Percentiles rank a stretch among this genome's conserved stretches.
Evolutionary conservation across 257 asterid species (phyloP).

Genomic region (Hygrophila difformis): DNA sequence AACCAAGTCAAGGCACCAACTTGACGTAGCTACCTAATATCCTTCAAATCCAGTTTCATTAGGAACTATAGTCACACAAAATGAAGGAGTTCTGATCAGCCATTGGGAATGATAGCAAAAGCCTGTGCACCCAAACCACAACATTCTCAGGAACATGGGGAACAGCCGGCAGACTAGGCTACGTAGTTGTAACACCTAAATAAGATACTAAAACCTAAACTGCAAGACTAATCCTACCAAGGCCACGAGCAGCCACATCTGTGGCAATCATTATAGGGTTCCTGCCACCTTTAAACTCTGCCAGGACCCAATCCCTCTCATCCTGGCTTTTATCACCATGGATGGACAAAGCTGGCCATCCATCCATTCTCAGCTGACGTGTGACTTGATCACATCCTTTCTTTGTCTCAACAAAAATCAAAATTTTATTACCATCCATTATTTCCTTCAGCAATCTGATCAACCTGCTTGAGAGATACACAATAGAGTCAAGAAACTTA

Average conservation of each 20-base stretch:
- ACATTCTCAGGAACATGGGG: conserved; percentile 50
- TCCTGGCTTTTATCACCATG: conserved; percentile 93
- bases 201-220: conserved; percentile 46
- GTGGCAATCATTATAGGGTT: conserved; percentile 92
- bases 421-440: conserved; percentile 80
- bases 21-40: conserved; percentile 8
- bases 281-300: conserved; percentile 83
- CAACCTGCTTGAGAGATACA: conserved; percentile 40
- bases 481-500: conserved; percentile 17
- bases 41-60: conserved; percentile 16
- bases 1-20: no score
- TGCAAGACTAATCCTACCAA: conserved; percentile 78
- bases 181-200: conserved; percentile 28
- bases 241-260: conserved; percentile 99
- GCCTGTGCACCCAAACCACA: conserved; percentile 77
- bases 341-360: conserved; percentile 93
- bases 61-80: no score
- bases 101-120: conserved; percentile 20
- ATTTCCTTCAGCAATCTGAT: conserved; percentile 62
- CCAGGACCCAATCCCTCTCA: conserved; percentile 90
- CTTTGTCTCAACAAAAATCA: conserved; percentile 85
- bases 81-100: conserved; percentile 14
- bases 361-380: conserved; percentile 80
- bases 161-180: conserved; percentile 86
- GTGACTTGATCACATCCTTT: conserved; percentile 92